These are phyloP conservation scores for Vitis rupestris DNA, from an alignment of 164 flowering plant species.

Conservation along the genomic window DNA sequence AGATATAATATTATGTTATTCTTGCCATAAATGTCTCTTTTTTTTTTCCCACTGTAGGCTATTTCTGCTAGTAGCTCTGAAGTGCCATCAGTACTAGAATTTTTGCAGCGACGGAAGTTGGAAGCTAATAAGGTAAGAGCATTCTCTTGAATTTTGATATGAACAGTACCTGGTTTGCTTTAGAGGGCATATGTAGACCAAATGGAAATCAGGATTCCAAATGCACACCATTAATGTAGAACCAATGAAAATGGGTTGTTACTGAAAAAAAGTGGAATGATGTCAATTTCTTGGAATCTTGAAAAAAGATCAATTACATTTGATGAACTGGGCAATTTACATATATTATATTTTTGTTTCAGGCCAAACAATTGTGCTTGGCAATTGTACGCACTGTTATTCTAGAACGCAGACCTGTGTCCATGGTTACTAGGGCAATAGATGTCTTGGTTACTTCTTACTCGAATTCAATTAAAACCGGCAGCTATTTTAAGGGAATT, in stretches of 20 bases:
- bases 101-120: conserved; percentile 80
- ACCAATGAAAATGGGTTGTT: too few relatives aligned
- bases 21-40: conserved; percentile 4
- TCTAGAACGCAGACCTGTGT: conserved; percentile 78
- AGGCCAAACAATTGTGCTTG: conserved; percentile 87
- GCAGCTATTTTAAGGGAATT: conserved; percentile 40
- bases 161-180: too few relatives aligned
- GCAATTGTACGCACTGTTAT: conserved; percentile 55
- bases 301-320: too few relatives aligned
- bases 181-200: too few relatives aligned
- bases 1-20: neutral
- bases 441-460: conserved; percentile 69
- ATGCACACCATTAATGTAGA: too few relatives aligned
- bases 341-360: conserved; percentile 25
- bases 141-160: too few relatives aligned
- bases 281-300: too few relatives aligned
- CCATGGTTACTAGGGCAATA: conserved; percentile 68
- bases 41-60: conserved; percentile 52
- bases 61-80: conserved; percentile 96
- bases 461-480: conserved; percentile 55
- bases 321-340: too few relatives aligned
- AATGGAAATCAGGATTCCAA: too few relatives aligned
- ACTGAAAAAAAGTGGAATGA: too few relatives aligned
- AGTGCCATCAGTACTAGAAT: conserved; percentile 71
- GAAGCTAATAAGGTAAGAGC: conserved; percentile 68